These are phyloP conservation scores for Paraphaeosphaeria minitans DNA, from an alignment of 2,329 filamentous ascomycete species.

Conservation along the genomic window DNA sequence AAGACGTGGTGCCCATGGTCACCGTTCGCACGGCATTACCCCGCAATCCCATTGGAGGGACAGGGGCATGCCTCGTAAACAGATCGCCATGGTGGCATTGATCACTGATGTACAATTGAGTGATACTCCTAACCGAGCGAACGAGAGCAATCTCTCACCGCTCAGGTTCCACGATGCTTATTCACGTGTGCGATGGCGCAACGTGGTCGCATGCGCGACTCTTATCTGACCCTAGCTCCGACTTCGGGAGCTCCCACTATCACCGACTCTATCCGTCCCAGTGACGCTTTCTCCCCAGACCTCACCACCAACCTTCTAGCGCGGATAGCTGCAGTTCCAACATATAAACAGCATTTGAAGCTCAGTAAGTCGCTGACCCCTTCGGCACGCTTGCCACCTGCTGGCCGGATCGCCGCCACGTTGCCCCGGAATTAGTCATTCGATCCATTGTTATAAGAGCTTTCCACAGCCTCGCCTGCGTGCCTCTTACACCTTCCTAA, in stretches of 20 bases:
- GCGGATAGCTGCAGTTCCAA: background rate
- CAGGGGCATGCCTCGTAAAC: background rate
- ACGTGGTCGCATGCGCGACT: constrained; percentile 10
- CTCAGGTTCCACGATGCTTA: background rate
- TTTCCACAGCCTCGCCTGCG: constrained; percentile 15
- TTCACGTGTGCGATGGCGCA: constrained; percentile 2
- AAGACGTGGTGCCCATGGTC: background rate
- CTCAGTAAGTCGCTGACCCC: constrained; percentile 1
- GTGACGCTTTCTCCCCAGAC: background rate
- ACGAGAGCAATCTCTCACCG: background rate
- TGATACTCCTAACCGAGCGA: background rate
- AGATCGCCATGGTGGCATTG: background rate
- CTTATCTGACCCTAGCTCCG: constrained; percentile 41
- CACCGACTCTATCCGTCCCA: constrained; percentile 25
- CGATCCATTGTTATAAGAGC: constrained; percentile 27
- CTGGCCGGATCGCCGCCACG: constrained; percentile 18
- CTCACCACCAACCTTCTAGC: constrained; percentile 1
- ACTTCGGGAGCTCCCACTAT: constrained; percentile 34
- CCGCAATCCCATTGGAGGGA: constrained; percentile 3
- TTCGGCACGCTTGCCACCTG: constrained; percentile 3
- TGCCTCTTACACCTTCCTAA: constrained; percentile 13
- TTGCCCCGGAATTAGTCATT: constrained; percentile 41
- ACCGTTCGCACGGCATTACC: background rate
- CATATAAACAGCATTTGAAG: background rate
- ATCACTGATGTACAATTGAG: background rate